Evolutionary conservation across 805 yeast genomes (phyloP).

Genomic region (Yamadazyma phyllophila): DNA sequence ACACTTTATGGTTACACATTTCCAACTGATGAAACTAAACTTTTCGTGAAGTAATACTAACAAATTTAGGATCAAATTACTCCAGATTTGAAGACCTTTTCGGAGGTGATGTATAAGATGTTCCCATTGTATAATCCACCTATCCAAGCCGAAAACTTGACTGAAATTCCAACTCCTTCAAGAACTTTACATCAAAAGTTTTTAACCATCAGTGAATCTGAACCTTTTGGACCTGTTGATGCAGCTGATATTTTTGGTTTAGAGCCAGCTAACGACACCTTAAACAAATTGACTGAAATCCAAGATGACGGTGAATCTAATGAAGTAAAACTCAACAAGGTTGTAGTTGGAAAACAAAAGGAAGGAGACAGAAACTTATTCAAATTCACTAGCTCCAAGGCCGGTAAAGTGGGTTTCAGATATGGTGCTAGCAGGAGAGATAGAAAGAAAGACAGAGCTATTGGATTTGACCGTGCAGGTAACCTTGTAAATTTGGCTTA

Average conservation of each 20-base stretch:
- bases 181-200: conserved; percentile 80
- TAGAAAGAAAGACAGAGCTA: conserved; percentile 75
- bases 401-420: conserved; percentile 85
- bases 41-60: conserved; percentile 29
- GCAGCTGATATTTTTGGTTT: conserved; percentile 82
- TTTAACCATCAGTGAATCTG: conserved; percentile 87
- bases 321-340: conserved; percentile 17
- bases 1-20: conserved; percentile 33
- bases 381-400: conserved; percentile 73
- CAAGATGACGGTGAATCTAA: conserved; percentile 43
- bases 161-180: conserved; percentile 91
- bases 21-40: conserved; percentile 9
- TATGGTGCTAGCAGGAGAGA: conserved; percentile 92
- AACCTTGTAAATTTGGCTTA: conserved; percentile 41
- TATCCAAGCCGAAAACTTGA: conserved; percentile 62
- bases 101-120: conserved; percentile 67
- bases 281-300: conserved; percentile 63
- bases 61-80: conserved; percentile 47
- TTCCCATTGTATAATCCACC: conserved; percentile 64
- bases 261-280: conserved; percentile 82
- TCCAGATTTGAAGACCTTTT: conserved; percentile 57
- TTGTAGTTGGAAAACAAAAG: conserved; percentile 52
- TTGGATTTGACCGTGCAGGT: conserved; percentile 70
- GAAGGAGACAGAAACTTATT: conserved; percentile 71
- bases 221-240: conserved; percentile 93